Conservation (phyloP, 768 basidiomycete genomes). For the Lentinula boryana region DNA sequence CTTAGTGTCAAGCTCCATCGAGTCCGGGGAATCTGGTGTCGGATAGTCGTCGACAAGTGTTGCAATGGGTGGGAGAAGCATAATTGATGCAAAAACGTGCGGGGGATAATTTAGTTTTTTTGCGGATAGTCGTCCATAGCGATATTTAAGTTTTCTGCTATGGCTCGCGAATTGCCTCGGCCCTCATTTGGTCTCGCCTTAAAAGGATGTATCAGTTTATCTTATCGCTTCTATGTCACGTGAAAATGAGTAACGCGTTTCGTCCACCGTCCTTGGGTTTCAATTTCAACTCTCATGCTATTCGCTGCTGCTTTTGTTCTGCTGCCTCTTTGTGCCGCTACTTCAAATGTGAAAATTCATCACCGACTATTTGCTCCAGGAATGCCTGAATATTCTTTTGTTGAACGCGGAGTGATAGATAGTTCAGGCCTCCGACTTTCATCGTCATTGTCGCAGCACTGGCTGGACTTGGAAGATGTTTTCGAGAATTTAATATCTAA, state of each 20-base stretch:
- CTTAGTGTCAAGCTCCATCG: not conserved
- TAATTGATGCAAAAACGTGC: not conserved
- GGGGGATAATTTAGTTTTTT: not conserved
- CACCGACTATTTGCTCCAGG: constrained; percentile 52
- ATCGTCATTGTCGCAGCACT: constrained; percentile 38
- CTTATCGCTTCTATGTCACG: not conserved
- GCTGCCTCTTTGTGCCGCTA: constrained; percentile 13
- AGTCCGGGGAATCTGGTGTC: constrained; percentile 26
- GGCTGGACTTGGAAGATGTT: constrained; percentile 35
- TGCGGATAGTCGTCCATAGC: not conserved
- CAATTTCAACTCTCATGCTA: not conserved
- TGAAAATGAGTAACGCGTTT: not conserved
- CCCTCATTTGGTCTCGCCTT: not conserved
- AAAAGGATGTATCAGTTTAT: not conserved
- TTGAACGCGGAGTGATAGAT: constrained; percentile 34
- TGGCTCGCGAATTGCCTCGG: not conserved
- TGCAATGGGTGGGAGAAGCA: constrained; percentile 3
- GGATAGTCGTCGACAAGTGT: constrained; percentile 7
- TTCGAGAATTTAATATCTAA: constrained; percentile 10
- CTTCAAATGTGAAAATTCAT: constrained; percentile 25
- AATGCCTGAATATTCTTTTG: constrained; percentile 30
- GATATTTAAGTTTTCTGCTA: not conserved
- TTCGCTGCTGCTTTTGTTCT: constrained; percentile 12
- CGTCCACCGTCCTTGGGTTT: not conserved
- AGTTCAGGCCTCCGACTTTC: constrained; percentile 32